Evolutionary conservation across 148 eudicot species (phyloP).

Genomic region (Fagopyrum homotropicum): DNA sequence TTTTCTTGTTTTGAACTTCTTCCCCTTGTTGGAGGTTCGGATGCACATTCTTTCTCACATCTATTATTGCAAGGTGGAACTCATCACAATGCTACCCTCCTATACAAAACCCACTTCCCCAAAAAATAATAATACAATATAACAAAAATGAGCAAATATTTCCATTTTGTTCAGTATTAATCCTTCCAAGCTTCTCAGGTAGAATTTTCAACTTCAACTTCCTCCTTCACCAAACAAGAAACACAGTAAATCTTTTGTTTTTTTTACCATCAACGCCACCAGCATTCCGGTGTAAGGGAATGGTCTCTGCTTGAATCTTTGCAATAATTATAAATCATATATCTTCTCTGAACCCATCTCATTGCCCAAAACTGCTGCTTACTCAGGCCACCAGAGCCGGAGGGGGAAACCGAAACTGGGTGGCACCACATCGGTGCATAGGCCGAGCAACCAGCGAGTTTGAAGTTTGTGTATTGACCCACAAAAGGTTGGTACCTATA

Average conservation of each 20-base stretch:
- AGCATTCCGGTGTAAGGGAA: constrained; percentile 83
- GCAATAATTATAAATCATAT: constrained; percentile 71
- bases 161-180: neutral
- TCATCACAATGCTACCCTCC: constrained; percentile 7
- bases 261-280: constrained; percentile 18
- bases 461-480: constrained; percentile 67
- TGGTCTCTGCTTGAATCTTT: constrained; percentile 71
- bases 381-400: constrained; percentile 52
- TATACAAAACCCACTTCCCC: constrained; percentile 3
- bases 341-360: constrained; percentile 71
- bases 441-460: constrained; percentile 73
- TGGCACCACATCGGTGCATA: constrained; percentile 52
- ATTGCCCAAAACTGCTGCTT: constrained; percentile 42
- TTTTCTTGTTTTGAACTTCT: neutral
- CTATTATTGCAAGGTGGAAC: constrained; percentile 13
- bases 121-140: neutral
- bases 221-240: neutral
- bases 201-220: neutral
- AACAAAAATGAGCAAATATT: neutral
- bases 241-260: neutral
- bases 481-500: constrained; percentile 83
- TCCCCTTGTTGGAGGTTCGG: constrained; percentile 13
- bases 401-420: constrained; percentile 68
- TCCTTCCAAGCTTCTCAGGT: neutral
- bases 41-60: constrained; percentile 7